phyloP scores from a whole-genome alignment of 495 filamentous ascomycete genomes.

The Aspergillus mulundensis region DNA sequence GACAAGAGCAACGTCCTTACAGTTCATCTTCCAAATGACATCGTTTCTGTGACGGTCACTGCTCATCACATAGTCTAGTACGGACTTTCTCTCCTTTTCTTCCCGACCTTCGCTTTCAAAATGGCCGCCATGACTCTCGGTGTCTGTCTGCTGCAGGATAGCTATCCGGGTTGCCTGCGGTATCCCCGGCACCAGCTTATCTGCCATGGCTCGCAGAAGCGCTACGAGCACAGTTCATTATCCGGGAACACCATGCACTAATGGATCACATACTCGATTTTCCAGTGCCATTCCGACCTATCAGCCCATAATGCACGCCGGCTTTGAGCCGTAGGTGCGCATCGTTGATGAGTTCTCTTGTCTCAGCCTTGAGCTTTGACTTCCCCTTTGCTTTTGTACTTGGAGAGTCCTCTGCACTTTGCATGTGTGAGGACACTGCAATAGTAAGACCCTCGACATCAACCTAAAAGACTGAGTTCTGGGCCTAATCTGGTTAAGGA shows the following conservation, averaged over 20 bases:
- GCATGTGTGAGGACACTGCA: conserved; percentile 42
- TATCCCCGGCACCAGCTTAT: conserved; percentile 76
- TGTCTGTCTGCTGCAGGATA: conserved; percentile 66
- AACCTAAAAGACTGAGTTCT: conserved; percentile 39
- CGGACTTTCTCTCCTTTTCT: conserved; percentile 31
- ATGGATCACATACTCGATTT: conserved; percentile 67
- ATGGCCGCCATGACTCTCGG: conserved; percentile 20
- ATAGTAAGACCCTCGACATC: conserved; percentile 66
- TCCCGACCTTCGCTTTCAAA: conserved; percentile 16
- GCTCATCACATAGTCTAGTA: conserved; percentile 65
- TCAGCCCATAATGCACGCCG: conserved; percentile 66
- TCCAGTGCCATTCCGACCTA: conserved; percentile 75
- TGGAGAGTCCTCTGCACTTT: conserved; percentile 23
- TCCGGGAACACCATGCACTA: not conserved
- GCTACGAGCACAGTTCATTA: conserved; percentile 37
- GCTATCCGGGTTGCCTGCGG: conserved; percentile 62
- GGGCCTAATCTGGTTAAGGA: not conserved
- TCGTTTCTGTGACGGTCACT: conserved; percentile 59
- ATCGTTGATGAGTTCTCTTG: conserved; percentile 64
- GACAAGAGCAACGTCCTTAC: conserved; percentile 31
- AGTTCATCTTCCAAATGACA: conserved; percentile 50
- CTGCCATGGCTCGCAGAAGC: conserved; percentile 66
- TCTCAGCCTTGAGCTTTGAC: conserved; percentile 47
- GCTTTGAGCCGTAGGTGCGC: conserved; percentile 65
- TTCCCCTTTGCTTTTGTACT: conserved; percentile 48